Evolutionary conservation across 768 basidiomycete species (phyloP), one percentile per base, ranked within the genome.

Genomic region (Clathrus columnatus): DNA sequence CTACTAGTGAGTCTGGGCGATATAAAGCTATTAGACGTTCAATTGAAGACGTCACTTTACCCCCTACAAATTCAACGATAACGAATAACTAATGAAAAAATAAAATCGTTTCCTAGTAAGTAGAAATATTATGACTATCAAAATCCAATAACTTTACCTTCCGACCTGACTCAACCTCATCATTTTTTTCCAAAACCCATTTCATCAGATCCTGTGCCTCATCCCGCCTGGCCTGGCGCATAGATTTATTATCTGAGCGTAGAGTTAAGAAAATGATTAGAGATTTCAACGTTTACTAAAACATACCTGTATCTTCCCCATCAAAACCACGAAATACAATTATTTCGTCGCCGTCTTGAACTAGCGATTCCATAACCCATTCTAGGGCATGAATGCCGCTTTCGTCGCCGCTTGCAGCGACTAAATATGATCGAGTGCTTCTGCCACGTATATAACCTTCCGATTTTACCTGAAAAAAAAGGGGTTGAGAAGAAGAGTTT

Each of bases 21-120:
- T 95, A 93, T 6, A 96, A 78, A 0, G 91, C 88, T 60, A 95
- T 93, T 57, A 94, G 80, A 50, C 94, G 85, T 64, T 97, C 91
- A 52, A 98, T 84, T 8, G 89, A 90, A 50, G 87, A 82, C 0
- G 91, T 90, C 5, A 95, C 81, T 54, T 84, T 85, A 28, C 95
- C 96, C 0, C 93, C 90, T 48, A 97, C 88, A 66, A 87, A 93
- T 72, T 98, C 95, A 42, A 98, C 83, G 50, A 96, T 85, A 50
- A 99, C 78, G 0, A 88, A 92, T 24, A 98, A 77, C 84, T 90
- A 58, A 11, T 18, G 23, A 29, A 2, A 55, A 42, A 41, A 21
- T 20, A 21, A 26, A 24, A 7, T 18, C 32, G 43, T 21, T 14
- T 24, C 28, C 30, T 24, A 29, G 41, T 27, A 23, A 58, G 18